These are phyloP conservation scores for Xylaria sp. DNA, from an alignment of 495 filamentous ascomycete genomes.

Conservation along the genomic window DNA sequence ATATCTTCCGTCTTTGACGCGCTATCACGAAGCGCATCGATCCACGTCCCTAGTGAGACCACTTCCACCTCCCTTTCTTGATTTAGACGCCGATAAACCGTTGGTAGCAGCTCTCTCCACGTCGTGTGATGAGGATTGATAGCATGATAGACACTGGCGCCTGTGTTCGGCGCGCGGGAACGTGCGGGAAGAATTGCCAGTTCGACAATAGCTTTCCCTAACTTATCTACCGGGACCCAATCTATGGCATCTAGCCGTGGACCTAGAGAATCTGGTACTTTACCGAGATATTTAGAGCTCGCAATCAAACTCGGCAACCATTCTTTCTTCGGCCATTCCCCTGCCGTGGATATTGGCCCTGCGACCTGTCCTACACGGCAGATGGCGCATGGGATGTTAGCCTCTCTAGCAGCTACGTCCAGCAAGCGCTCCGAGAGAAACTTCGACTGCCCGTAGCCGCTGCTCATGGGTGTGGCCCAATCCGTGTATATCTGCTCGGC, in stretches of 20 bases:
- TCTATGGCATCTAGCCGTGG: slow-evolving; percentile 48
- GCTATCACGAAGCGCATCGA: slow-evolving; percentile 44
- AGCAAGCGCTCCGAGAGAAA: slow-evolving; percentile 56
- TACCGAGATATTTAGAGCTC: slow-evolving; percentile 45
- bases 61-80: slow-evolving; percentile 30
- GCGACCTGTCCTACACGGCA: slow-evolving; percentile 61
- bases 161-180: not conserved
- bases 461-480: slow-evolving; percentile 32
- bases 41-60: slow-evolving; percentile 46
- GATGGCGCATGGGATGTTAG: slow-evolving; percentile 47
- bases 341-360: slow-evolving; percentile 49
- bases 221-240: slow-evolving; percentile 58
- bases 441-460: slow-evolving; percentile 64
- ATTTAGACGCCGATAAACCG: slow-evolving; percentile 38
- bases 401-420: slow-evolving; percentile 41
- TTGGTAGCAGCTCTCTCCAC: slow-evolving; percentile 43
- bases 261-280: slow-evolving; percentile 48
- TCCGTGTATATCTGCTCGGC: slow-evolving; percentile 51
- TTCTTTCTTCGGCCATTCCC: slow-evolving; percentile 60
- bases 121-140: slow-evolving; percentile 47
- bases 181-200: slow-evolving; percentile 30
- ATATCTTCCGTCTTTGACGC: slow-evolving; percentile 38
- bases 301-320: slow-evolving; percentile 61
- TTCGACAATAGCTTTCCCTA: slow-evolving; percentile 44
- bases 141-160: slow-evolving; percentile 46